Base-by-base conservation (phyloP, 2,329 filamentous ascomycete species). In the Cercospora sp. region DNA sequence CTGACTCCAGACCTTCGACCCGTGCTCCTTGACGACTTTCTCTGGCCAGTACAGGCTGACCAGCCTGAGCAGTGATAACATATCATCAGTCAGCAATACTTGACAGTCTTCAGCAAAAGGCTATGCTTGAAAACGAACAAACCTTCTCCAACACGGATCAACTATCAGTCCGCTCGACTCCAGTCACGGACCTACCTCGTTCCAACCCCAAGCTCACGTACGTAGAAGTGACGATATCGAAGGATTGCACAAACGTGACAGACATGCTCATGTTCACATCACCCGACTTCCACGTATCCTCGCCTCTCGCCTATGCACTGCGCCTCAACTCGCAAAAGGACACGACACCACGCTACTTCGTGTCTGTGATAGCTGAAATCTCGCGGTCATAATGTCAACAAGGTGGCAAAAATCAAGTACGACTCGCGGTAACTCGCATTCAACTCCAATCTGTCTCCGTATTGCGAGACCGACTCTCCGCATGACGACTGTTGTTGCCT, bases 191-290 rank as follows among this genome's bases (percentile, higher is more conserved):
- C 33, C 12, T 16, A 16, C 13, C 12, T 36, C 33, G 12, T 36
- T 0, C 16, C 18, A 23, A n/a, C 4, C 3, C 4, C 30, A 5
- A 36, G 20, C 18, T 30, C 23, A 18, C 61, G 23, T 63, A 63
- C 61, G 61, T 63, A 45, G 61, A 33, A 55, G 61, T 63, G 61
- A 63, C 61, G 61, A 63, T 63, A 63, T 63, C 61, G n/a, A 48
- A 63, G 61, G 61, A 57, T 55, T 31, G 36, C 48, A 59, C 53
- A 57, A 57, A 53, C 40, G 40, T 33, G 33, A 42, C 36, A 42
- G 36, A 42, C 36, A 23, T 23, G 23, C 8, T 42, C 36, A n/a
- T n/a, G 36, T n/a, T 42, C 36, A 42, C 36, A 42, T 42, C 16
- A 42, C 16, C 36, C 16, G 36, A 42, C 3, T 6, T 42, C 36